A percentile compares a stretch with the other conserved stretches of the same genome.
phyloP scores from a whole-genome alignment of 2,329 filamentous ascomycete genomes.

The Aspergillus clavatus region DNA sequence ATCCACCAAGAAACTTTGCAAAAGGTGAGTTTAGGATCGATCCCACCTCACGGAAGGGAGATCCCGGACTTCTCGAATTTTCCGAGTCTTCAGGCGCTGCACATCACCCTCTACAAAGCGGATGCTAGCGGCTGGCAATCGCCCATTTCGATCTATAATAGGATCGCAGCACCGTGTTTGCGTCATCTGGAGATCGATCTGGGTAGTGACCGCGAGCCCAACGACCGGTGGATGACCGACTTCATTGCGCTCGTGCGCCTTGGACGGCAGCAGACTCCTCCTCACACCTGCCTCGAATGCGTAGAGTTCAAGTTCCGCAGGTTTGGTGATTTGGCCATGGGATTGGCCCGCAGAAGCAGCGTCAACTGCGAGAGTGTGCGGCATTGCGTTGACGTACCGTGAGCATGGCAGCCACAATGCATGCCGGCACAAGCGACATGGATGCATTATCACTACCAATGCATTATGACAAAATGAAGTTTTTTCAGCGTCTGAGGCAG shows the following conservation, averaged over 20 bases:
- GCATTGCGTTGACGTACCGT: background rate
- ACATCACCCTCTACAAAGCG: background rate
- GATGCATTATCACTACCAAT: too few species aligned
- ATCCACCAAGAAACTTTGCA: background rate
- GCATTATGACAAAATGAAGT: too few species aligned
- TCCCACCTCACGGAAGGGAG: background rate
- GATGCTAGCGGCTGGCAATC: background rate
- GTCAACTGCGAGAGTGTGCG: background rate
- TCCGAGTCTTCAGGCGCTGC: background rate
- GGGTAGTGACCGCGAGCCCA: background rate
- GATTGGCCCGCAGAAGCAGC: background rate
- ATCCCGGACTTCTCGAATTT: background rate
- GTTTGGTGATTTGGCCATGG: background rate
- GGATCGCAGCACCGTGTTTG: background rate
- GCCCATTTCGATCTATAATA: background rate
- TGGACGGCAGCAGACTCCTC: background rate
- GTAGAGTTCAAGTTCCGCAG: background rate
- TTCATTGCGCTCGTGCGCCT: background rate
- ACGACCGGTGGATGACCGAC: background rate
- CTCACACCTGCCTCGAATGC: background rate
- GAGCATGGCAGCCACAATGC: background rate
- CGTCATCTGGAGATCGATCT: background rate
- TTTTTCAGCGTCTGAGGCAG: too few species aligned
- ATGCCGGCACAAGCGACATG: too few species aligned
- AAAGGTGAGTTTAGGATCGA: background rate